Base-by-base conservation (phyloP, 306 rosid genomes). In the Alnus rubra region DNA sequence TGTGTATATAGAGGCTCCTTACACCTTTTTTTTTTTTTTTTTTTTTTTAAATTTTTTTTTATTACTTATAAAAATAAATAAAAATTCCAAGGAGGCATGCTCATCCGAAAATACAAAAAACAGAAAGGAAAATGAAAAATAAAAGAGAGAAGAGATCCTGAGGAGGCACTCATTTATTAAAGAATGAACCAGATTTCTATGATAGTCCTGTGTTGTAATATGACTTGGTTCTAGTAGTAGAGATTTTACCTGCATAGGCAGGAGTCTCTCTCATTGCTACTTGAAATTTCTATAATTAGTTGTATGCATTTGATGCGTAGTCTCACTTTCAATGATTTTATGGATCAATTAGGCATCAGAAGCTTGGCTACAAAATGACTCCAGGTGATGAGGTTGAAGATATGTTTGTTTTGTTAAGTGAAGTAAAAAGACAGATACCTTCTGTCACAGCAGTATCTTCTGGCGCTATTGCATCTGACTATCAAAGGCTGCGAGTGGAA, bases 391-490 rank as follows among this genome's bases (percentile, higher is more conserved):
- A 92, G 86, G 98, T 95, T 2, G 98, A 95, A 87, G 98, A 95
- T 82, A 88, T 95, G 95, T 90, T 83, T 86, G 80, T 89, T 78
- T 88, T 95, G 86, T 83, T 95, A 82, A 88, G 76, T 79, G 98
- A 95, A 83, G 97, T 95, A 79, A 92, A 91, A 86, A 88, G 87
- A 86, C 88, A 89, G 90, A 88, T 92, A 79, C 97, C 98, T 48
- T 85, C 90, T 47, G 89, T 92, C 64, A 82, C 83, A 13, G 98
- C 98, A 47, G 98, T 95, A 69, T 91, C 89, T 35, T 95, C 98
- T 60, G 98, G 98, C 78, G 98, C 98, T 83, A 92, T 95, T 88
- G 98, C 97, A 81, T 95, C 98, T 56, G 97, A 95, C 81, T 95
- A 95, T 84, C 98, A 95, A 84, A 88, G 98, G 84, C 86, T 95